Base-by-base conservation (phyloP, 768 basidiomycete species). In the Lactifluus volemus region DNA sequence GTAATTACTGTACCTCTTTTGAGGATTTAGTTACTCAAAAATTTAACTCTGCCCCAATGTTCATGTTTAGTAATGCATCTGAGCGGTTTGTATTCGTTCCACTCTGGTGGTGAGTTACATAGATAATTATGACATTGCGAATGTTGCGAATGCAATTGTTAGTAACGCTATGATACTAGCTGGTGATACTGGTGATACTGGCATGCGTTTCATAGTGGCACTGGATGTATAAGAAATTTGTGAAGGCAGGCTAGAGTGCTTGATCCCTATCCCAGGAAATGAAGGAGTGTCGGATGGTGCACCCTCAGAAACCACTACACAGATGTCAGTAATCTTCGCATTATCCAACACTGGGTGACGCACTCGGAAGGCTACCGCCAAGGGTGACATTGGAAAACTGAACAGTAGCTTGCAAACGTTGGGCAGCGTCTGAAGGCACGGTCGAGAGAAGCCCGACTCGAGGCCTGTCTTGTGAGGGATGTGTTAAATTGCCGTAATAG, bases 381-480 rank as follows among this genome's bases (percentile, higher is more conserved):
- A 66, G 53, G 30, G 61, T 59, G n/a, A 53, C 59, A 8, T 73
- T 79, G 7, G 55, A 49, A 19, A 68, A 67, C 8, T 50, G 44
- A 53, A 80, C 68, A 14, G 74, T 78, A 1, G 69, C 65, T 36
- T 72, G 68, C 10, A 81, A 67, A 17, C 63, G 63, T 29, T 74
- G 74, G 2, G 68, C 74, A 1, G 84, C 84, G 63, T 86, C 77
- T 3, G 65, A 11, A 1, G 86, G 84, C 1, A 89, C 83, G 0
- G 86, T 89, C 15, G 88, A 89, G 49, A 85, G 73, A 38, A 91
- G 76, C 10, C 88, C 89, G 47, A 90, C 79, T 11, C 81, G 81
- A 2, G 89, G 84, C 2, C 81, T 80, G 68, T 89, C 86, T 60
- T 73, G 73, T 0, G 85, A 86, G 1, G 88, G 88, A 60, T 83